Evolutionary conservation across 2,329 filamentous ascomycete species (phyloP).

Genomic region (Fusarium nematophilum): DNA sequence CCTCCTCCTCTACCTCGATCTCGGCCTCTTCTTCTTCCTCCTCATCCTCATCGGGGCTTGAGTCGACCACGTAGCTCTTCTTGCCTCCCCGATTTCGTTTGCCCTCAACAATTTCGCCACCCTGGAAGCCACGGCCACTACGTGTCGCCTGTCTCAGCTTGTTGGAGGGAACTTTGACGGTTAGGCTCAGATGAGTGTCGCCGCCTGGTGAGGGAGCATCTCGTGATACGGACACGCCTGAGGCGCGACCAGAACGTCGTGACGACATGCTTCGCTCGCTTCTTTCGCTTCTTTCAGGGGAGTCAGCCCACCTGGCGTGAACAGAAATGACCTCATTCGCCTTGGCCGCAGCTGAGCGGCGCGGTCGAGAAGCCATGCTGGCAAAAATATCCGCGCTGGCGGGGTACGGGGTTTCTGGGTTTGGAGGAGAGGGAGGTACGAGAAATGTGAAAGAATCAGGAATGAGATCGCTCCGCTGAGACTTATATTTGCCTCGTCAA

Average conservation of each 20-base stretch:
- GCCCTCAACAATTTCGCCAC: slow-evolving; percentile 60
- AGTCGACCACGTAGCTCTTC: slow-evolving; percentile 71
- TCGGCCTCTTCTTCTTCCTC: slow-evolving; percentile 53
- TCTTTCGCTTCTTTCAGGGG: slow-evolving; percentile 49
- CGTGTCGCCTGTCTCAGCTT: slow-evolving; percentile 64
- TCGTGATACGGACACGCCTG: slow-evolving; percentile 56
- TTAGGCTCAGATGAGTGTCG: slow-evolving; percentile 57
- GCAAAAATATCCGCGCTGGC: slow-evolving; percentile 37
- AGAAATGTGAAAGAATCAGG: slow-evolving; percentile 6
- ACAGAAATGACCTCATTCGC: slow-evolving; percentile 57
- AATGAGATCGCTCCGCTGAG: slow-evolving; percentile 4
- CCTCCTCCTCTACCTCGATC: slow-evolving; percentile 55
- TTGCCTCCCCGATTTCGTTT: slow-evolving; percentile 66
- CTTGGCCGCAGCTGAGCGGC: slow-evolving; percentile 56
- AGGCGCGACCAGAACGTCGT: slow-evolving; percentile 61
- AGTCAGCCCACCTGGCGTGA: slow-evolving; percentile 56
- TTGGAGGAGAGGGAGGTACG: slow-evolving; percentile 4
- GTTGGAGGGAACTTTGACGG: slow-evolving; percentile 63
- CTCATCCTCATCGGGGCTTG: slow-evolving; percentile 61
- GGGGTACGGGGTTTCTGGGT: slow-evolving; percentile 10
- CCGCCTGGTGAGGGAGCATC: slow-evolving; percentile 60
- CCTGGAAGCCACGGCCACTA: slow-evolving; percentile 54
- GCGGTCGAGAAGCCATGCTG: slow-evolving; percentile 61
- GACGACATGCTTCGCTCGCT: slow-evolving; percentile 60
- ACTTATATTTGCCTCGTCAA: slow-evolving; percentile 5